Evolutionary conservation across 257 asterid species (phyloP), one percentile per base, ranked within the genome.

Genomic region (Solanum microdontum): DNA sequence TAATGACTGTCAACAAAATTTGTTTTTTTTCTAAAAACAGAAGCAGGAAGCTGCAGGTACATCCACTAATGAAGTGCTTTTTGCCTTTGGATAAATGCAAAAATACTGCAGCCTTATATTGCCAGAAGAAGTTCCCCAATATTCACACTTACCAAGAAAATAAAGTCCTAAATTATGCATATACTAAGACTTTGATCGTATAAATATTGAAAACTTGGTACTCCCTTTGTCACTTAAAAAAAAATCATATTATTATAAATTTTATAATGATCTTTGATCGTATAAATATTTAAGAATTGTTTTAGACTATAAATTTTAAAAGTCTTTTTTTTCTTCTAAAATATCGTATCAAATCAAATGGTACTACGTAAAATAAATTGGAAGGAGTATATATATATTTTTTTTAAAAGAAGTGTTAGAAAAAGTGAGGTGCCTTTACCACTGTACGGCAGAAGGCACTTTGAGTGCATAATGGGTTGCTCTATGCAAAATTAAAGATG

Each of bases 311-410:
- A 55, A 55, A 55, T 19, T 55, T 3, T 0, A 55, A 7, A 51
- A 51, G 1, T 5, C 0, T 14, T 6, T 51, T 19, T 19, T 19
- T 48, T 3, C 7, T 19, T 58, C 0, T 55, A 2, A 3, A 55
- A 7, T 0, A 58, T 19, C 2, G 2, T 19, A 0, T 3, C 4
- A 58, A 58, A 3, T 58, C 0, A 19, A 58, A 7, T 1, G 0
- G 2, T 19, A 51, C 0, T 1, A 51, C 0, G 0, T 6, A 51
- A 51, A 51, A 51, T 51, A 2, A 51, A 17, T 6, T 1, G 3
- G 1, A 48, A 14, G 7, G 58, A 17, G 23, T 6, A 7, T 14
- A 6, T 48, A 15, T 48, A 48, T 48, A 13, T 48, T 30, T 2
- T 30, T 32, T 32, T 32, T 32, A 32, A 32, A 32, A 51, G 3